Conservation (phyloP, 306 rosid species). For the Astragalus glycyphyllos region DNA sequence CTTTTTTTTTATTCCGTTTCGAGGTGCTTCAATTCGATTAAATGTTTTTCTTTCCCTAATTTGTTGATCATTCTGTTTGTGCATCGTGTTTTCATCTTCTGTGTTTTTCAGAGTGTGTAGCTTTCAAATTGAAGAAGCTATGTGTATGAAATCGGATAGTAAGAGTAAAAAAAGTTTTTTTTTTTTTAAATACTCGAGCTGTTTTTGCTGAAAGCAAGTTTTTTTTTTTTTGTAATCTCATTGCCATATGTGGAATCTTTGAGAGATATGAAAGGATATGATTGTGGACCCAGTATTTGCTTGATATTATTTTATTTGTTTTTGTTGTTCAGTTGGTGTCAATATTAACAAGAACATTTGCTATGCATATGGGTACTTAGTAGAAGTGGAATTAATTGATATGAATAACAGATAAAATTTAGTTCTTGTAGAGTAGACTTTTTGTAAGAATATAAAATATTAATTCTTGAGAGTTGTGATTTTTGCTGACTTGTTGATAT, state of each 20-base stretch:
- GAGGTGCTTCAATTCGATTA: conserved; percentile 25
- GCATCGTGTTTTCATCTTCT: conserved; percentile 18
- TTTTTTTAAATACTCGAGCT: conserved; percentile 14
- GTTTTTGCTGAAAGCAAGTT: conserved; percentile 37
- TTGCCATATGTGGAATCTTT: conserved; percentile 21
- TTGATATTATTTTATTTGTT: conserved; percentile 30
- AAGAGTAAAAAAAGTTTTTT: background rate
- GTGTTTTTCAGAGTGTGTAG: conserved; percentile 20
- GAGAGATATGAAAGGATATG: conserved; percentile 19
- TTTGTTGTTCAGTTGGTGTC: conserved; percentile 29
- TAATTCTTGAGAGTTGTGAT: conserved; percentile 5
- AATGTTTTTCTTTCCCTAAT: background rate
- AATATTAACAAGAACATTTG: conserved; percentile 1
- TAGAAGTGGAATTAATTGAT: conserved; percentile 16
- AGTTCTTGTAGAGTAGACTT: background rate
- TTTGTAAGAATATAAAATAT: conserved; percentile 24
- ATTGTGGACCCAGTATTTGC: conserved; percentile 28
- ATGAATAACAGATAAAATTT: conserved; percentile 1
- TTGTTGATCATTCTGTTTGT: background rate
- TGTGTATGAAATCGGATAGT: conserved; percentile 35
- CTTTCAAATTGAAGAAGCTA: conserved; percentile 38
- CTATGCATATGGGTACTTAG: background rate
- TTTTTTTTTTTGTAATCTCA: background rate
- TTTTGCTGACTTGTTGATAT: conserved; percentile 36
- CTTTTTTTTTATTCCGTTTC: conserved; percentile 16